Conservation (phyloP, 805 yeast species). For the Alloascoidea hylecoeti region DNA sequence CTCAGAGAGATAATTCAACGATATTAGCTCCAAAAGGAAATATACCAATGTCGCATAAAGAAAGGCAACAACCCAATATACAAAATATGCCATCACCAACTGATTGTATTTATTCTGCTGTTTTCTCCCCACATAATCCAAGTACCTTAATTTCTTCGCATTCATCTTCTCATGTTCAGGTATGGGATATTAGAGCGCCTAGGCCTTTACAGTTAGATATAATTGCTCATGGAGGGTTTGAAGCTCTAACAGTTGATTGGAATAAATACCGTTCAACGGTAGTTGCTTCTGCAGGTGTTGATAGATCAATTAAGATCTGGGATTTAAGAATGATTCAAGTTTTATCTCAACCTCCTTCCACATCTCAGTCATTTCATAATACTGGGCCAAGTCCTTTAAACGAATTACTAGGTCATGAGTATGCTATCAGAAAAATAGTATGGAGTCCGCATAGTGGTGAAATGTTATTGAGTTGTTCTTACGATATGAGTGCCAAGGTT, state of each 20-base stretch:
- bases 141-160: slow-evolving; percentile 52
- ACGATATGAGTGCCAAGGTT: slow-evolving; percentile 84
- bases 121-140: slow-evolving; percentile 78
- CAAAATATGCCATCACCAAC: slow-evolving; percentile 18
- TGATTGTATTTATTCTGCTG: slow-evolving; percentile 67
- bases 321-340: slow-evolving; percentile 60
- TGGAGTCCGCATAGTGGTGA: slow-evolving; percentile 87
- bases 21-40: slow-evolving; percentile 11
- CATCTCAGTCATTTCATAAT: slow-evolving; percentile 26
- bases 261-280: slow-evolving; percentile 75
- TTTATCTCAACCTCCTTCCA: slow-evolving; percentile 17
- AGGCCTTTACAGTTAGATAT: slow-evolving; percentile 43
- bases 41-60: slow-evolving; percentile 22
- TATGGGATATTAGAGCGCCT: slow-evolving; percentile 74
- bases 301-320: slow-evolving; percentile 74
- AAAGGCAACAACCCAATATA: slow-evolving; percentile 13
- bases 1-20: slow-evolving; percentile 7
- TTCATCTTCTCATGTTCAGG: slow-evolving; percentile 58
- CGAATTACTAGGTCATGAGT: slow-evolving; percentile 75
- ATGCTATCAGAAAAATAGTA: slow-evolving; percentile 67
- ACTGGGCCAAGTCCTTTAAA: slow-evolving; percentile 51
- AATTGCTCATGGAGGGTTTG: slow-evolving; percentile 70
- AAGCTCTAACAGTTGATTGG: slow-evolving; percentile 73
- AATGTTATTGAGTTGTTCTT: slow-evolving; percentile 60
- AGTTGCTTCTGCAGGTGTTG: slow-evolving; percentile 87